phyloP scores from a whole-genome alignment of 2,329 filamentous ascomycete genomes.

The Lizonia empirigonia region DNA sequence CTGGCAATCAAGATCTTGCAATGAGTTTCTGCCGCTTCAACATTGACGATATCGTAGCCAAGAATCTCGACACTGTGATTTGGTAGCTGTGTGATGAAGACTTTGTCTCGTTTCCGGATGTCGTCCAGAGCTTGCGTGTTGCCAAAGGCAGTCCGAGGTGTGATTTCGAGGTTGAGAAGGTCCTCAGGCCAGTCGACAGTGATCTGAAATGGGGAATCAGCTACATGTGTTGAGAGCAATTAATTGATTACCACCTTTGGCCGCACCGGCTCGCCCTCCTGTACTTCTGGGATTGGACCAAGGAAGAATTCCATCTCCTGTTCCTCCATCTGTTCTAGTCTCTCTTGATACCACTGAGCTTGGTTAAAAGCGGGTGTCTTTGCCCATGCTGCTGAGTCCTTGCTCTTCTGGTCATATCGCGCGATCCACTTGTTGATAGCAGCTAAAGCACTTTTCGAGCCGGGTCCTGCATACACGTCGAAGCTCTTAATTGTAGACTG shows the following conservation, averaged over 20 bases:
- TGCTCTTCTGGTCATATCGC: constrained; percentile 24
- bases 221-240: constrained; percentile 9
- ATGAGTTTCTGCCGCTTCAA: constrained; percentile 30
- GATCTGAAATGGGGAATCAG: constrained; percentile 26
- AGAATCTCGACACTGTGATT: constrained; percentile 28
- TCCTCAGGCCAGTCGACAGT: constrained; percentile 33
- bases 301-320: constrained; percentile 31
- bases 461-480: constrained; percentile 28
- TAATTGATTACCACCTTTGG: constrained; percentile 10
- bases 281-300: constrained; percentile 19
- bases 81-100: constrained; percentile 33
- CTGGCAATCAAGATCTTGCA: constrained; percentile 31
- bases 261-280: constrained; percentile 10
- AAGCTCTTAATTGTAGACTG: constrained; percentile 26
- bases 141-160: constrained; percentile 36
- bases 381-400: constrained; percentile 34
- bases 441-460: constrained; percentile 25
- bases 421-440: constrained; percentile 40
- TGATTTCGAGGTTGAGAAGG: constrained; percentile 18
- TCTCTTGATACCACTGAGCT: constrained; percentile 32
- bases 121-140: constrained; percentile 34
- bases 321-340: constrained; percentile 22
- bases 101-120: constrained; percentile 34
- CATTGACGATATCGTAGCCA: constrained; percentile 16
- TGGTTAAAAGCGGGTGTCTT: constrained; percentile 32